Base-by-base conservation (phyloP, 371 early-diverging fungal genomes). In the Lichtheimia hyalospora region DNA sequence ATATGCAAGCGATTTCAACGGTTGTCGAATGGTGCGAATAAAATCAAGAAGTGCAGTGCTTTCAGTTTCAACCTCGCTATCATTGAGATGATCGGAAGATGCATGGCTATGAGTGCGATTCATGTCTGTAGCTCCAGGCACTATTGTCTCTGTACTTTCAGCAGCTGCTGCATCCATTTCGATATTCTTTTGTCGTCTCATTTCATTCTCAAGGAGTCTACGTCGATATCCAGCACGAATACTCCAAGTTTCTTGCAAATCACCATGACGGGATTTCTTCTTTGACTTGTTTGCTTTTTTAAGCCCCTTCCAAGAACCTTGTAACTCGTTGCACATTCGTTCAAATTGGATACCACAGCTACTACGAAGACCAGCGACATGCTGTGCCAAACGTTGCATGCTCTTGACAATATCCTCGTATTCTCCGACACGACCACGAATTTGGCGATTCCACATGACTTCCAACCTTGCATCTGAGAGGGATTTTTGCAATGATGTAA, bases 331-430 rank as follows among this genome's bases (percentile, higher is more conserved):
- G n/a, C 80, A 77, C 64, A 88, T 73, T 40, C 84, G 76, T 57
- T 86, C 88, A 64, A 84, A 84, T 54, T 88, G 85, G 10, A 88
- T 60, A 39, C 87, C 88, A 62, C 86, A 85, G 24, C 86, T 83
- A 59, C 86, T 85, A 20, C 87, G 75, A 25, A 88, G 70, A 15
- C 88, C 84, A 7, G 88, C 84, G 62, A 89, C 73, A 56, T 86
- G 84, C 61, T 87, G 88, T 21, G 89, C 83, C 15, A 91, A 68
- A 0, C 84, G 83, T 52, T 87, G 81, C 58, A 89, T 77, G 27
- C 79, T 75, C 3, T 77, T 66, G 0, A 84, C 74, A 39, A 84
- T 73, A 20, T 65, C 59, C 27, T 69, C 74, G 51, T 84, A 79
- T 14, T 73, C 68, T 0, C 51, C 25, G 12, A 76, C 62, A 34